Percentiles rank a stretch among this genome's conserved stretches.
Conservation (phyloP, 805 yeast species). For the Yarrowia yakushimensis region DNA sequence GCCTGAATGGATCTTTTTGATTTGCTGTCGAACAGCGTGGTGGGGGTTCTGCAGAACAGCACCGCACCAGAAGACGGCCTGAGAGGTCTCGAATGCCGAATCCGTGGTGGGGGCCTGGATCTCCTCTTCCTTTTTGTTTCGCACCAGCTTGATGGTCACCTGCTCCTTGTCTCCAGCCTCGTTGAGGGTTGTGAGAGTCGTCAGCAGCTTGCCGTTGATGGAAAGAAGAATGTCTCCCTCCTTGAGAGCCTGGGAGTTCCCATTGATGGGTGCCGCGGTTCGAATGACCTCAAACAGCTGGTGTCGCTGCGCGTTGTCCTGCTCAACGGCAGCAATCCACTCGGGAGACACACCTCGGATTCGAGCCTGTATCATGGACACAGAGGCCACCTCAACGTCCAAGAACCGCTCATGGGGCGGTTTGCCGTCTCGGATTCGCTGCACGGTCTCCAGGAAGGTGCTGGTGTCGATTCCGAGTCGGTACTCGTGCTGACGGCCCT, state of each 20-base stretch:
- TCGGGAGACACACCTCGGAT: slow-evolving; percentile 82
- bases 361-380: slow-evolving; percentile 71
- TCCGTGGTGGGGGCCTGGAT: slow-evolving; percentile 62
- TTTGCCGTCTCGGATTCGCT: slow-evolving; percentile 46
- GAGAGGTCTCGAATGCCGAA: slow-evolving; percentile 58
- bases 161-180: slow-evolving; percentile 44
- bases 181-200: slow-evolving; percentile 63
- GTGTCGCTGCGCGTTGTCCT: slow-evolving; percentile 57
- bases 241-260: slow-evolving; percentile 36
- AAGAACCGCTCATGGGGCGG: slow-evolving; percentile 60
- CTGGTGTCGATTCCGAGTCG: slow-evolving; percentile 75
- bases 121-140: slow-evolving; percentile 63
- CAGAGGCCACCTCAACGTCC: slow-evolving; percentile 72
- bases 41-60: slow-evolving; percentile 84
- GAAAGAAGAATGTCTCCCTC: slow-evolving; percentile 77
- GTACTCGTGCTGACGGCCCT: slow-evolving; percentile 57
- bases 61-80: slow-evolving; percentile 79
- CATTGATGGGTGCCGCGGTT: slow-evolving; percentile 45
- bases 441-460: slow-evolving; percentile 57
- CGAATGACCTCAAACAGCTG: slow-evolving; percentile 71
- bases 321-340: slow-evolving; percentile 71
- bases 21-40: slow-evolving; percentile 83
- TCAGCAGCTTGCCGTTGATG: slow-evolving; percentile 61
- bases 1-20: slow-evolving; percentile 69
- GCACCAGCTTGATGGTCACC: slow-evolving; percentile 60